Conservation (phyloP, 2,329 filamentous ascomycete genomes). For the Lecanoromycetidae sp. region DNA sequence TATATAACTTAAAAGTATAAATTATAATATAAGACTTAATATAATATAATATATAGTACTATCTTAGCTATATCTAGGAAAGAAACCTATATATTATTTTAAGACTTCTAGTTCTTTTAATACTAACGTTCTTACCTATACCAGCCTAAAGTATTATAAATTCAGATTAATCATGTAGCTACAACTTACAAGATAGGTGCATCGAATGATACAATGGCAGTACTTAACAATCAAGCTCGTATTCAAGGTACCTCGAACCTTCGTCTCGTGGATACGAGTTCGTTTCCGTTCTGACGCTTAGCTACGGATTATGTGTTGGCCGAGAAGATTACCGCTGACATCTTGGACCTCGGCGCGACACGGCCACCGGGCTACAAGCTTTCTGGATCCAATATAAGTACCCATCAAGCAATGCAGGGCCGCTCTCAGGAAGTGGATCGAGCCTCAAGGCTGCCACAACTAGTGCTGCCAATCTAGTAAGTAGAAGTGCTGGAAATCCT, state of each 20-base stretch:
- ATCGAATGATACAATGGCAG: slow-evolving; percentile 26
- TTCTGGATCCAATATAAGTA: too few relatives aligned
- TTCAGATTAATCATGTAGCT: slow-evolving; percentile 16
- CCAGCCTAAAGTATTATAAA: not conserved
- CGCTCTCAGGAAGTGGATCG: too few relatives aligned
- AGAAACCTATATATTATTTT: too few relatives aligned
- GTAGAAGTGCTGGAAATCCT: too few relatives aligned
- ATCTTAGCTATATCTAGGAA: too few relatives aligned
- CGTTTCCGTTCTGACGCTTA: slow-evolving; percentile 26
- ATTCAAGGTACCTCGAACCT: slow-evolving; percentile 25
- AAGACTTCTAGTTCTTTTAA: too few relatives aligned
- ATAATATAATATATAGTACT: too few relatives aligned
- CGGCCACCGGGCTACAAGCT: slow-evolving; percentile 1
- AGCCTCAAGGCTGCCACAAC: too few relatives aligned
- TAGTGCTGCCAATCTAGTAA: too few relatives aligned
- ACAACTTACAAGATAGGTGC: slow-evolving; percentile 24
- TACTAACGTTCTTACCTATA: slow-evolving; percentile 11
- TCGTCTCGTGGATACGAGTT: slow-evolving; percentile 29
- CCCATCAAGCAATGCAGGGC: too few relatives aligned
- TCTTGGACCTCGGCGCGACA: not conserved
- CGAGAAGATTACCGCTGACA: slow-evolving; percentile 15
- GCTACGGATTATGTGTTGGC: slow-evolving; percentile 15
- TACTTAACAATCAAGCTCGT: slow-evolving; percentile 25
- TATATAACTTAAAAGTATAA: too few relatives aligned
- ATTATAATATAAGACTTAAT: too few relatives aligned